These are phyloP conservation scores for Ogataea haglerorum DNA, from an alignment of 805 yeast genomes.

Conservation along the genomic window DNA sequence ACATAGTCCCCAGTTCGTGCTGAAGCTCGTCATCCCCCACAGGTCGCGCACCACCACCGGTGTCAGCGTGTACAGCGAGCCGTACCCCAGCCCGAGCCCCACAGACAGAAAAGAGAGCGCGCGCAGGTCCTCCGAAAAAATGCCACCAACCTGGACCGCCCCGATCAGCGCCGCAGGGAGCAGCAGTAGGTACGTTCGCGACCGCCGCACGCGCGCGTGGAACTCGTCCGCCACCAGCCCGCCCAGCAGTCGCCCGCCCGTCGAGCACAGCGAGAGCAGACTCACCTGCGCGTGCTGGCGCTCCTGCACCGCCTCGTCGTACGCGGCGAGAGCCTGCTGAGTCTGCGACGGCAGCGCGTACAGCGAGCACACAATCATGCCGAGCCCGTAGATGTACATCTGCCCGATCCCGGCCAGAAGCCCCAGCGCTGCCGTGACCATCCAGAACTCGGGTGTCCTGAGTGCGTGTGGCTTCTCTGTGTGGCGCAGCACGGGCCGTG, in stretches of 20 bases:
- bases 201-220: slow-evolving; percentile 38
- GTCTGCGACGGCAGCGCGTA: slow-evolving; percentile 24
- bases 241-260: slow-evolving; percentile 59
- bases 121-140: slow-evolving; percentile 31
- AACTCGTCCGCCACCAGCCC: slow-evolving; percentile 66
- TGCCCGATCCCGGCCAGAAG: slow-evolving; percentile 66
- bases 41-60: slow-evolving; percentile 76
- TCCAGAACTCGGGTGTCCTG: slow-evolving; percentile 40
- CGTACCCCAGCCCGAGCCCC: slow-evolving; percentile 69
- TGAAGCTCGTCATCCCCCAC: slow-evolving; percentile 65
- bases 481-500: slow-evolving; percentile 6
- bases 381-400: slow-evolving; percentile 71
- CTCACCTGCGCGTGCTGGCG: slow-evolving; percentile 74
- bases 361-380: slow-evolving; percentile 60
- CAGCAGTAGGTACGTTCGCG: slow-evolving; percentile 45
- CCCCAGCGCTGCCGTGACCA: slow-evolving; percentile 48
- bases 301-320: slow-evolving; percentile 36
- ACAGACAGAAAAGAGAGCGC: slow-evolving; percentile 49
- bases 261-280: slow-evolving; percentile 63
- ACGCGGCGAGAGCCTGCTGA: slow-evolving; percentile 6
- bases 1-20: slow-evolving; percentile 72
- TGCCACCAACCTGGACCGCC: slow-evolving; percentile 50
- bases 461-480: slow-evolving; percentile 3
- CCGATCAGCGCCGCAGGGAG: slow-evolving; percentile 48
- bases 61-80: slow-evolving; percentile 65